Evolutionary conservation across 805 yeast genomes (phyloP).

Genomic region (Metschnikowia similis): DNA sequence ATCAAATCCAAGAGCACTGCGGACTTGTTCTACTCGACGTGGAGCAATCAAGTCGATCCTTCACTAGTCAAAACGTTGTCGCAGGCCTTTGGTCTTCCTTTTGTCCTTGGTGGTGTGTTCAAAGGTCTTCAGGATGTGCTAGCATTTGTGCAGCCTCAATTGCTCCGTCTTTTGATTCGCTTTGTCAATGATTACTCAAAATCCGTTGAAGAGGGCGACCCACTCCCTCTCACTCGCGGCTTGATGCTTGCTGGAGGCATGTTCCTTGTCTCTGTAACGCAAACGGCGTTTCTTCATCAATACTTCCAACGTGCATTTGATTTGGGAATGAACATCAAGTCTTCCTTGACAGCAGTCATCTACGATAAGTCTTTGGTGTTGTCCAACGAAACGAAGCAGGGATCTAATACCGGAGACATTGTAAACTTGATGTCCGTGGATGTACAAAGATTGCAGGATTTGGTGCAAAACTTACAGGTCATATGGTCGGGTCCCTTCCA

Average conservation of each 20-base stretch:
- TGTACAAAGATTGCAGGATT: slow-evolving; percentile 80
- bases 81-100: slow-evolving; percentile 72
- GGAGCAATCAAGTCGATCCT: slow-evolving; percentile 55
- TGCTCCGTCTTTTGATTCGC: slow-evolving; percentile 31
- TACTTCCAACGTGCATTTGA: slow-evolving; percentile 73
- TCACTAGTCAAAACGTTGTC: slow-evolving; percentile 59
- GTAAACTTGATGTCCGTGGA: slow-evolving; percentile 95
- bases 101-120: slow-evolving; percentile 65
- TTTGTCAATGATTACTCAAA: slow-evolving; percentile 37
- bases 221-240: slow-evolving; percentile 67
- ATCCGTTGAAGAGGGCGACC: slow-evolving; percentile 31
- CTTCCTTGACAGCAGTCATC: slow-evolving; percentile 62
- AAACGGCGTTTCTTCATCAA: slow-evolving; percentile 73
- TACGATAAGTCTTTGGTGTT: slow-evolving; percentile 65
- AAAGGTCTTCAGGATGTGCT: slow-evolving; percentile 72
- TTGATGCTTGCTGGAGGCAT: slow-evolving; percentile 69
- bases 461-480: slow-evolving; percentile 71
- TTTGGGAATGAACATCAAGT: slow-evolving; percentile 70
- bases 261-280: slow-evolving; percentile 74
- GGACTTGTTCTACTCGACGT: slow-evolving; percentile 47
- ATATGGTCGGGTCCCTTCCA: slow-evolving; percentile 95
- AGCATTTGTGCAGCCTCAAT: slow-evolving; percentile 35
- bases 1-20: slow-evolving; percentile 55
- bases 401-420: slow-evolving; percentile 84
- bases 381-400: slow-evolving; percentile 66